Percentiles rank a stretch among this genome's conserved stretches.
phyloP scores from a whole-genome alignment of 371 early-diverging fungal genomes.

The Circinella minor region DNA sequence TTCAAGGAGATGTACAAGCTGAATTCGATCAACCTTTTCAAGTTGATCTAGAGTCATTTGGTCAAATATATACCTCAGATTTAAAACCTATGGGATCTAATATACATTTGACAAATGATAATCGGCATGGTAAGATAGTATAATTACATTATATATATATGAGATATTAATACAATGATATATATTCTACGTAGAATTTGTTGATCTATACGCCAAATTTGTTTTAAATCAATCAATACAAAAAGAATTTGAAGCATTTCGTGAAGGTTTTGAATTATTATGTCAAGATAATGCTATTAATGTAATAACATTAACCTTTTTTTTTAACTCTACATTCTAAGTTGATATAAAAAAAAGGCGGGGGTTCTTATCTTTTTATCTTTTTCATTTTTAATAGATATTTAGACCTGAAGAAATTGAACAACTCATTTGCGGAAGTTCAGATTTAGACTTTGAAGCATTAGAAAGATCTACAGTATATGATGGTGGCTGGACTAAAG shows the following conservation, averaged over 20 bases:
- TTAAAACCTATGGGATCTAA: constrained; percentile 65
- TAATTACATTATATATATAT: background rate
- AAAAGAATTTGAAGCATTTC: constrained; percentile 86
- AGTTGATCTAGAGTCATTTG: constrained; percentile 69
- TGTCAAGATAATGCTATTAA: constrained; percentile 83
- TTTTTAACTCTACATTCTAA: background rate
- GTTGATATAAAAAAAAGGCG: background rate
- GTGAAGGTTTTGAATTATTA: constrained; percentile 89
- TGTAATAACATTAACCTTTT: constrained; percentile 30
- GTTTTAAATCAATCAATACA: constrained; percentile 74
- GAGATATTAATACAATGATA: too few species aligned
- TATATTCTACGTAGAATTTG: constrained; percentile 55
- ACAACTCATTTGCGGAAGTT: constrained; percentile 92
- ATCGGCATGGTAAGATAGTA: constrained; percentile 43
- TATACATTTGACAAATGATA: constrained; percentile 67
- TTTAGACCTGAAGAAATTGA: constrained; percentile 96
- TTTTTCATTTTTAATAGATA: constrained; percentile 45
- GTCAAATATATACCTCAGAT: constrained; percentile 62
- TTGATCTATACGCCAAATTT: constrained; percentile 75
- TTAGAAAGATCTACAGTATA: constrained; percentile 86
- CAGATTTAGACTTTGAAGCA: constrained; percentile 86
- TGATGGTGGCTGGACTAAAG: constrained; percentile 82
- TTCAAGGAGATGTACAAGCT: constrained; percentile 60
- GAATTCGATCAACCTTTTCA: constrained; percentile 74
- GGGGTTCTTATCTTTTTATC: background rate